phyloP scores from a whole-genome alignment of 805 yeast genomes.

The Yueomyces sp. region DNA sequence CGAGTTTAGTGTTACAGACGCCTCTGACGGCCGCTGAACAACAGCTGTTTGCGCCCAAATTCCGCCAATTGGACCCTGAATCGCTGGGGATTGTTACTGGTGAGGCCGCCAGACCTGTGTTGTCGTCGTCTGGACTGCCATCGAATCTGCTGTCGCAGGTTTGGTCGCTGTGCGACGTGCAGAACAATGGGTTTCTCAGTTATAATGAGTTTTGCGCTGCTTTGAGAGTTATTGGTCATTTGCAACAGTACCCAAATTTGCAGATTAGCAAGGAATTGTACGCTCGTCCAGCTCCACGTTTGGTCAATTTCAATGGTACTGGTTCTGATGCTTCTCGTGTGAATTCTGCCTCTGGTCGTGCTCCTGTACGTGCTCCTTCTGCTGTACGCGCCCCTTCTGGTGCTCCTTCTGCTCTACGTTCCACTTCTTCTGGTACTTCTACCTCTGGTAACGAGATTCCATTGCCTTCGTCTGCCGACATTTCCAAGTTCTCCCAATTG shows the following conservation, averaged over 20 bases:
- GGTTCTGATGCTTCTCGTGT: slow-evolving; percentile 49
- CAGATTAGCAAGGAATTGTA: slow-evolving; percentile 34
- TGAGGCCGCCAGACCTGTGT: slow-evolving; percentile 64
- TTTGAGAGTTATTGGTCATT: slow-evolving; percentile 77
- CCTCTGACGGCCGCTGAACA: slow-evolving; percentile 62
- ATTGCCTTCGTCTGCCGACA: slow-evolving; percentile 42
- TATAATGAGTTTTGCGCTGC: slow-evolving; percentile 75
- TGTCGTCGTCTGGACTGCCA: slow-evolving; percentile 77
- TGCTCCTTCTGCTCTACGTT: slow-evolving; percentile 15
- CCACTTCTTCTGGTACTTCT: neutral
- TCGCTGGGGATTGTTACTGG: slow-evolving; percentile 77
- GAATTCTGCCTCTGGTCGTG: slow-evolving; percentile 6
- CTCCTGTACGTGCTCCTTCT: slow-evolving; percentile 1
- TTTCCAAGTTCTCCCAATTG: slow-evolving; percentile 51
- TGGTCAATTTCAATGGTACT: slow-evolving; percentile 34
- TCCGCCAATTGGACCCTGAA: slow-evolving; percentile 69
- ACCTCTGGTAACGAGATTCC: slow-evolving; percentile 25
- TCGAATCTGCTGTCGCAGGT: slow-evolving; percentile 72
- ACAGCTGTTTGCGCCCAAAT: slow-evolving; percentile 56
- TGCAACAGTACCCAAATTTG: slow-evolving; percentile 47
- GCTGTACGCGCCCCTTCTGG: slow-evolving; percentile 5
- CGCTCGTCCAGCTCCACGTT: slow-evolving; percentile 12
- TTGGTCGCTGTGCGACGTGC: slow-evolving; percentile 91
- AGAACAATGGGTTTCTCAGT: slow-evolving; percentile 71
- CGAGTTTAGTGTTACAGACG: slow-evolving; percentile 13